Evolutionary conservation across 345 rosid species (phyloP).

Genomic region (Moricandia moricandioides): DNA sequence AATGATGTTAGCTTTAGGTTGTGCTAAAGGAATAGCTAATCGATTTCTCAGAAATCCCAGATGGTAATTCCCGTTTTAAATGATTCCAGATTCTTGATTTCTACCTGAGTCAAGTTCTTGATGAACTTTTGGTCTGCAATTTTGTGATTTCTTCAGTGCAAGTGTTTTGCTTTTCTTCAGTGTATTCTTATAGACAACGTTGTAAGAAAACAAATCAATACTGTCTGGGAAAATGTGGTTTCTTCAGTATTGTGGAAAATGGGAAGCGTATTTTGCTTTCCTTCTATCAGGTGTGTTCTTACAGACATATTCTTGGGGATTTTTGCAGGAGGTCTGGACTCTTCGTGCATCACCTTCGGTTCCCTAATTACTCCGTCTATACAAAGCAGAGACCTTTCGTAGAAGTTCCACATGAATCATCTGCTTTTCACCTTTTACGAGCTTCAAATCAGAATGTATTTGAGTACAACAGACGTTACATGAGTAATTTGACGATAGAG

Average conservation of each 20-base stretch:
- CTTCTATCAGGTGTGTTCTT: neutral
- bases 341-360: constrained; percentile 18
- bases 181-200: neutral
- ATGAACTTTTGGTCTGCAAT: neutral
- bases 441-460: neutral
- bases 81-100: neutral
- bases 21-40: constrained; percentile 20
- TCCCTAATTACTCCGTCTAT: constrained; percentile 11
- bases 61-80: constrained; percentile 14
- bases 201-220: neutral
- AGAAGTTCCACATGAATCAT: neutral
- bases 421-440: neutral
- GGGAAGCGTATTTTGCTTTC: neutral
- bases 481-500: constrained; percentile 52
- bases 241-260: neutral
- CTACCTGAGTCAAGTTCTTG: neutral
- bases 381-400: constrained; percentile 26
- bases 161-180: neutral
- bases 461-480: constrained; percentile 37
- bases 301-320: constrained; percentile 15
- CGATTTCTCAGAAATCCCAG: constrained; percentile 23
- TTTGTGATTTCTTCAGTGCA: neutral
- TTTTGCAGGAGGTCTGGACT: constrained; percentile 45
- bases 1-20: constrained; percentile 27
- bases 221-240: neutral